Base-by-base conservation (phyloP, 2,329 filamentous ascomycete genomes). In the Aplosporella prunicola region DNA sequence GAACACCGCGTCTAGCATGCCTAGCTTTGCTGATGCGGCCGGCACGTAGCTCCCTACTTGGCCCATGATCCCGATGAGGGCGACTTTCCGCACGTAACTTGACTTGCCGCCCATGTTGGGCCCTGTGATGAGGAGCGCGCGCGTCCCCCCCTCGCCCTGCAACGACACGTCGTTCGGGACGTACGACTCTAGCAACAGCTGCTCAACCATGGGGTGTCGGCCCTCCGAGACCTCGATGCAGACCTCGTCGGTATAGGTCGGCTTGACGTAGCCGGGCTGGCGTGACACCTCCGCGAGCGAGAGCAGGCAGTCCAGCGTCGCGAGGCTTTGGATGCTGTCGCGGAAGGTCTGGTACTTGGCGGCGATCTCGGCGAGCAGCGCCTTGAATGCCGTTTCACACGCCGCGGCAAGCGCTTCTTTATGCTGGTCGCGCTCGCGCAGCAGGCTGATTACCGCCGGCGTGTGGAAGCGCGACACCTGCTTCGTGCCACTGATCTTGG, bases 61-160 rank as follows among this genome's bases (percentile, higher is more conserved):
- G 6, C 86, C 87, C 67, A 98, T 88, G 51, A 98, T 88, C 32
- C 82, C 76, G 45, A 96, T 86, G 5, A 98, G 76, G 8, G 91
- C 89, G 29, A 93, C 78, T 47, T 88, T 84, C 36, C 91, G 85
- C 15, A 98, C 89, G 58, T 94, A 98, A 41, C 82, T 91, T n/a
- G 86, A 94, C 57, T 98, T 98, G 40, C 91, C 91, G 51, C 91
- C 91, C 91, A 98, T 98, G 64, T 98, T 98, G 20, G 91, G 91
- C 0, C 91, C 91, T 0, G 91, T 98, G 51, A 98, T 80, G 39
- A 96, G 79, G 48, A 95, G 75, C 2, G 86, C 85, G 5, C 83
- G 72, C 3, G 77, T 58, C n/a, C n/a, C n/a, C 2, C 40, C 37
- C 15, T 47, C 40, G 20, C 52, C 72, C n/a, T 76, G 71, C 31